phyloP scores from a whole-genome alignment of 768 basidiomycete species.

The Mycena amicta region DNA sequence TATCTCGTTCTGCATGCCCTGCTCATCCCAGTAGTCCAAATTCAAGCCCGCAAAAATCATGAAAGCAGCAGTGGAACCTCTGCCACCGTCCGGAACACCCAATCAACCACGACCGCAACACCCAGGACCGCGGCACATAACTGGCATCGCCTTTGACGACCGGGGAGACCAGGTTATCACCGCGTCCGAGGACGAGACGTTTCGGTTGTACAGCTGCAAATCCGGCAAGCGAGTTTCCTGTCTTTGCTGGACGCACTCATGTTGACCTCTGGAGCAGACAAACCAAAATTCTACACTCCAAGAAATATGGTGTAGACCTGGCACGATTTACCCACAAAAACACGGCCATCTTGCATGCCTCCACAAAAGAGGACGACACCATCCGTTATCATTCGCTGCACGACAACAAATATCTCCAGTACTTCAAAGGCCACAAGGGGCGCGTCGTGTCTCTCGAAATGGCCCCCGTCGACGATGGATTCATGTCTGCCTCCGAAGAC shows the following conservation, averaged over 20 bases:
- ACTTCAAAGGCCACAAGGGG: slow-evolving; percentile 93
- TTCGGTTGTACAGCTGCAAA: slow-evolving; percentile 86
- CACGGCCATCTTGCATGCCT: slow-evolving; percentile 83
- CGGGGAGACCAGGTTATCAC: slow-evolving; percentile 85
- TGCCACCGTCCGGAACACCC: slow-evolving; percentile 39
- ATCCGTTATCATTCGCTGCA: slow-evolving; percentile 93
- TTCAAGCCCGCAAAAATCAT: slow-evolving; percentile 91
- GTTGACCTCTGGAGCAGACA: slow-evolving; percentile 48
- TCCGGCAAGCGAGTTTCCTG: slow-evolving; percentile 84
- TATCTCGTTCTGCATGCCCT: background rate
- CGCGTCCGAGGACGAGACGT: slow-evolving; percentile 89
- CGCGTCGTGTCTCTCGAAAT: slow-evolving; percentile 89
- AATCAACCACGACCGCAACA: slow-evolving; percentile 37
- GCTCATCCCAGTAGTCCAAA: slow-evolving; percentile 50
- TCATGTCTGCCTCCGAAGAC: slow-evolving; percentile 94
- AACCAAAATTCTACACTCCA: slow-evolving; percentile 79
- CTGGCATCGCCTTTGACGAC: slow-evolving; percentile 90
- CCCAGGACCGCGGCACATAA: slow-evolving; percentile 71
- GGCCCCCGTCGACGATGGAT: slow-evolving; percentile 90
- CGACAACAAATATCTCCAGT: slow-evolving; percentile 94
- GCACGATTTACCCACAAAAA: slow-evolving; percentile 94
- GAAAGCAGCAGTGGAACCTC: slow-evolving; percentile 69
- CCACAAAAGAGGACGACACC: slow-evolving; percentile 94
- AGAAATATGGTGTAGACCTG: slow-evolving; percentile 96
- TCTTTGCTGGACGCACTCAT: slow-evolving; percentile 24